These are phyloP conservation scores for Beauveria scarabaeidicola DNA, from an alignment of 2,329 filamentous ascomycete species.

Conservation along the genomic window DNA sequence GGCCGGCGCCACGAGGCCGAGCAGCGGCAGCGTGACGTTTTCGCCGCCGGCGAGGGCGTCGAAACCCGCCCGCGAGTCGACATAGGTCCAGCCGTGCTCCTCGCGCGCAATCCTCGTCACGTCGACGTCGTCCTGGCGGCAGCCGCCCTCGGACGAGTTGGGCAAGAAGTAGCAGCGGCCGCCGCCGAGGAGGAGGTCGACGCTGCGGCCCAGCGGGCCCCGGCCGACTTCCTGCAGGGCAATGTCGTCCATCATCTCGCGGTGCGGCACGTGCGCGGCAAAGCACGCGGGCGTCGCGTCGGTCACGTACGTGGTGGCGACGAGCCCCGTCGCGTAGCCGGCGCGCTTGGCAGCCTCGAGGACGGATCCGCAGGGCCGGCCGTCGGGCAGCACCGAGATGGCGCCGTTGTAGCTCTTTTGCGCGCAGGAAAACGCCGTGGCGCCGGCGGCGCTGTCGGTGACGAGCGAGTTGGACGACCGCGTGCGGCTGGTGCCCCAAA, in stretches of 20 bases:
- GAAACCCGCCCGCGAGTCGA: slow-evolving; percentile 64
- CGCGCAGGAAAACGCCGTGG: slow-evolving; percentile 90
- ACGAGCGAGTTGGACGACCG: slow-evolving; percentile 76
- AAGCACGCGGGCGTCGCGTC: slow-evolving; percentile 97
- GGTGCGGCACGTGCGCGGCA: slow-evolving; percentile 73
- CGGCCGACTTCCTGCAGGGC: slow-evolving; percentile 87
- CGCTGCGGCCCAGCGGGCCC: slow-evolving; percentile 74
- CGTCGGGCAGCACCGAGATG: slow-evolving; percentile 80
- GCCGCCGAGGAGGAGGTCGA: slow-evolving; percentile 89
- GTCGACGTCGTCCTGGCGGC: slow-evolving; percentile 70
- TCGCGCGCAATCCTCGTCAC: slow-evolving; percentile 64
- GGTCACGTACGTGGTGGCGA: slow-evolving; percentile 90
- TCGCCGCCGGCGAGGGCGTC: slow-evolving; percentile 61
- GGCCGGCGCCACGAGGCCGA: slow-evolving; percentile 73
- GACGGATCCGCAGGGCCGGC: slow-evolving; percentile 80
- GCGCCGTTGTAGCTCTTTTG: slow-evolving; percentile 95
- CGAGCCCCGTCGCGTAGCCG: slow-evolving; percentile 86
- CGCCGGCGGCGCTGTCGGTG: slow-evolving; percentile 93
- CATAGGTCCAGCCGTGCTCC: slow-evolving; percentile 71
- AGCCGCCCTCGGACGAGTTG: slow-evolving; percentile 73
- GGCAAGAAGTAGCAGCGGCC: slow-evolving; percentile 89
- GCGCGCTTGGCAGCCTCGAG: slow-evolving; percentile 88
- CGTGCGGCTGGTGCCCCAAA: slow-evolving; percentile 85
- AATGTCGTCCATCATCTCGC: slow-evolving; percentile 80
- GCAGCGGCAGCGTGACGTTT: slow-evolving; percentile 64